Evolutionary conservation across 2,329 filamentous ascomycete species (phyloP), one percentile per base, ranked within the genome.

Genomic region (Scleromitrula shiraiana): DNA sequence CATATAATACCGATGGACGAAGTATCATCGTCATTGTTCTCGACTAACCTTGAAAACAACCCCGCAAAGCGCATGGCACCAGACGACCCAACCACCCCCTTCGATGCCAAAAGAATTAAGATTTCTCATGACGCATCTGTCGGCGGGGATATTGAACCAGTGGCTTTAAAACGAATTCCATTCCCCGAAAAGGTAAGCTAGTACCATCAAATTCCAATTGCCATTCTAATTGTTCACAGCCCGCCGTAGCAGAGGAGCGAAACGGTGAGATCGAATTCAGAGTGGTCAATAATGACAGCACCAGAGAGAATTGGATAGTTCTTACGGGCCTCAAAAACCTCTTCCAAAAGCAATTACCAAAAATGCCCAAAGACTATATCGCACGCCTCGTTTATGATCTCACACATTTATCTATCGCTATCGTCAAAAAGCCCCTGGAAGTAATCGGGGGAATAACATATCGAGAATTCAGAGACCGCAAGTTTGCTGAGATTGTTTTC

Each of bases 281-380:
- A 40, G 93, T 97, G 6, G 93, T 98, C 61, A 97, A 97, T 74
- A 98, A 98, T 64, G 93, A 98, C 63, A 85, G 86, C 60, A 76
- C 82, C 30, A 79, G 85, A 55, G 88, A 95, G 62, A 94, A 86
- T 63, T 83, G 90, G 56, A 94, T 97, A 62, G 94, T 98, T 59
- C 75, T 98, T 50, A 96, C 91, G 0, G 93, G 93, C 12, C 74
- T 98, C 46, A 98, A 97, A 65, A 95, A 89, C 64, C 94, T 98
- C 56, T 97, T 98, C 62, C 93, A 98, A 66, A 97, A 97, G 60
- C 93, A 98, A 64, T 75, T 98, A 5, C 93, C 93, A 0, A 97
- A 97, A 68, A 98, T 98, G 93, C 93, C 93, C 12, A 96, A 97
- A 67, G 93, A 97, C 64, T 98, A 98, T 66, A 97, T 98, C 59